Evolutionary conservation across 148 eudicot genomes (phyloP).

Genomic region (Bassia scoparia): DNA sequence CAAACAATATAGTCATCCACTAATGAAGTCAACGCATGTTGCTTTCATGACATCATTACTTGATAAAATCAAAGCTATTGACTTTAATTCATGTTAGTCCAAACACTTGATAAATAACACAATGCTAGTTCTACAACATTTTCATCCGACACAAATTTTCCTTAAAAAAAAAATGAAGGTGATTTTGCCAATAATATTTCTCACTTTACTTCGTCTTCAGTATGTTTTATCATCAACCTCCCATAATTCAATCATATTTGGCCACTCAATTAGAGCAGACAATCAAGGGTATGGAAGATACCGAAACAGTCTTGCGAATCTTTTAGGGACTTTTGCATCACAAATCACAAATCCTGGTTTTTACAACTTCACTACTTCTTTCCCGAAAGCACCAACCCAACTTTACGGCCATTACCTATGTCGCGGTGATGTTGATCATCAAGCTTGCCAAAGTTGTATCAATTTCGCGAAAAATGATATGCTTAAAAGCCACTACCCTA

Average conservation of each 20-base stretch:
- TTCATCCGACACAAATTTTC: too few species aligned
- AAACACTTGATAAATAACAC: too few species aligned
- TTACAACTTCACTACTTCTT: background rate
- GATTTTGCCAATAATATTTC: background rate
- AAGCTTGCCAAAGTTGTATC: background rate
- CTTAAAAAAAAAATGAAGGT: background rate
- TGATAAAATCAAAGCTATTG: too few species aligned
- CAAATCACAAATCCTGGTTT: background rate
- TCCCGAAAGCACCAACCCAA: background rate
- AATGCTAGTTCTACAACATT: too few species aligned
- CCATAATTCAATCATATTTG: background rate
- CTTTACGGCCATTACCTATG: background rate
- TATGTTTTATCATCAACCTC: background rate
- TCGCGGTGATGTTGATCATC: background rate
- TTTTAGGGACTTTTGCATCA: background rate
- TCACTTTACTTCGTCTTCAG: background rate
- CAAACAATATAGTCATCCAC: too few species aligned
- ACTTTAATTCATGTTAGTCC: too few species aligned
- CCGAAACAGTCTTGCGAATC: background rate
- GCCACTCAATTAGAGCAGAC: background rate
- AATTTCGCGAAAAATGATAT: background rate
- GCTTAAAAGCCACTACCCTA: background rate
- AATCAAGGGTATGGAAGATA: background rate
- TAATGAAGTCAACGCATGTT: too few species aligned
- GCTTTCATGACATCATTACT: too few species aligned